These are phyloP conservation scores for Thelonectria blattea DNA, from an alignment of 2,329 filamentous ascomycete genomes.

Conservation along the genomic window DNA sequence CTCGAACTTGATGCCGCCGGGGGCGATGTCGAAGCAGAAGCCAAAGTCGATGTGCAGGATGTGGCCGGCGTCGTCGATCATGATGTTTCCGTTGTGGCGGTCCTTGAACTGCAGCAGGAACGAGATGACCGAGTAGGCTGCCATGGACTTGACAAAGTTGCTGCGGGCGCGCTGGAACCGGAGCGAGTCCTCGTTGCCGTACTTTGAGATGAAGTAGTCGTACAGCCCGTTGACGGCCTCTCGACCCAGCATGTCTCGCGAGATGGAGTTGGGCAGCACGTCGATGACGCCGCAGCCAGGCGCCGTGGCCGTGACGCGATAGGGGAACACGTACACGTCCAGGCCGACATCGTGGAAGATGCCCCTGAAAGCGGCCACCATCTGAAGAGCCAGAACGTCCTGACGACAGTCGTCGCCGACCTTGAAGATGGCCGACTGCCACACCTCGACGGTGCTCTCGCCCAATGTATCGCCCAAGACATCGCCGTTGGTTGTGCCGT, in stretches of 20 bases:
- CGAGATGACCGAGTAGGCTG: slow-evolving; percentile 95
- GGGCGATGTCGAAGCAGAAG: slow-evolving; percentile 99
- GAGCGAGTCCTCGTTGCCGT: slow-evolving; percentile 94
- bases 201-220: slow-evolving; percentile 97
- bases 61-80: slow-evolving; percentile 96
- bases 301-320: slow-evolving; percentile 95
- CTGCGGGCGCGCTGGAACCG: slow-evolving; percentile 92
- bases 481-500: slow-evolving; percentile 18
- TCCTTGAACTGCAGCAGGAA: slow-evolving; percentile 99
- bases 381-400: slow-evolving; percentile 93
- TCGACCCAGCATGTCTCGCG: slow-evolving; percentile 96
- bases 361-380: slow-evolving; percentile 96
- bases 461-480: slow-evolving; percentile 33
- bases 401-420: slow-evolving; percentile 98
- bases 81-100: slow-evolving; percentile 98
- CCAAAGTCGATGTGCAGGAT: slow-evolving; percentile 99
- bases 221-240: slow-evolving; percentile 98
- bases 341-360: slow-evolving; percentile 96
- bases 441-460: slow-evolving; percentile 83
- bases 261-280: slow-evolving; percentile 96
- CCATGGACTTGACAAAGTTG: slow-evolving; percentile 99
- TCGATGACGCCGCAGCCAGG: slow-evolving; percentile 98
- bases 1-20: slow-evolving; percentile 96
- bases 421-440: slow-evolving; percentile 99
- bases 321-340: slow-evolving; percentile 96